These are phyloP conservation scores for Geotrichum carabidarum DNA, from an alignment of 1,139 yeast genomes.

Conservation along the genomic window DNA sequence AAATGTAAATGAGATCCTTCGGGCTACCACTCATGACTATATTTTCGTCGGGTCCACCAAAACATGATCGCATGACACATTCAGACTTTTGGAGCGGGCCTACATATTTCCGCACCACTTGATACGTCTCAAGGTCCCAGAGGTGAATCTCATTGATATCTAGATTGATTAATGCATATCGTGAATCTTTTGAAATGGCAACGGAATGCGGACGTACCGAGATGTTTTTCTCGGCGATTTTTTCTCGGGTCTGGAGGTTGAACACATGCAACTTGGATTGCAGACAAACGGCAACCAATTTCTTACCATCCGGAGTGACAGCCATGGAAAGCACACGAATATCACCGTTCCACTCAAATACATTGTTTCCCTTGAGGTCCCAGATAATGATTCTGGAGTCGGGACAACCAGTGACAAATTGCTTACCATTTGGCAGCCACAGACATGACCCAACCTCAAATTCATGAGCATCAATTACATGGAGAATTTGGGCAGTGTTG, in stretches of 20 bases:
- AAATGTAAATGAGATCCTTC: slow-evolving; percentile 71
- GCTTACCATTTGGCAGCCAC: slow-evolving; percentile 61
- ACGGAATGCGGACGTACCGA: slow-evolving; percentile 48
- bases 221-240: slow-evolving; percentile 37
- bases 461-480: slow-evolving; percentile 29
- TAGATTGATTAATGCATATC: slow-evolving; percentile 54
- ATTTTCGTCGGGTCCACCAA: slow-evolving; percentile 66
- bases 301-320: slow-evolving; percentile 60
- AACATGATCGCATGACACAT: slow-evolving; percentile 69
- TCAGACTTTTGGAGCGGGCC: slow-evolving; percentile 53
- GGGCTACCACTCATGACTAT: slow-evolving; percentile 77
- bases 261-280: slow-evolving; percentile 51
- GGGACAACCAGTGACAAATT: slow-evolving; percentile 65
- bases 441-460: slow-evolving; percentile 59
- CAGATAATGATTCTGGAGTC: slow-evolving; percentile 67
- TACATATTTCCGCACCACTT: slow-evolving; percentile 54
- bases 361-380: slow-evolving; percentile 45
- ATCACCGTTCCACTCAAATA: slow-evolving; percentile 40
- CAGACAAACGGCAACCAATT: slow-evolving; percentile 59
- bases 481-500: slow-evolving; percentile 35
- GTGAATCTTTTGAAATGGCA: slow-evolving; percentile 43
- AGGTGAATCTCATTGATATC: slow-evolving; percentile 77
- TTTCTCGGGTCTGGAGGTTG: slow-evolving; percentile 39
- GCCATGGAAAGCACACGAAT: slow-evolving; percentile 63
- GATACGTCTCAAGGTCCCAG: slow-evolving; percentile 56